phyloP scores from a whole-genome alignment of 2,329 filamentous ascomycete genomes.

The Canariomyces notabilis region DNA sequence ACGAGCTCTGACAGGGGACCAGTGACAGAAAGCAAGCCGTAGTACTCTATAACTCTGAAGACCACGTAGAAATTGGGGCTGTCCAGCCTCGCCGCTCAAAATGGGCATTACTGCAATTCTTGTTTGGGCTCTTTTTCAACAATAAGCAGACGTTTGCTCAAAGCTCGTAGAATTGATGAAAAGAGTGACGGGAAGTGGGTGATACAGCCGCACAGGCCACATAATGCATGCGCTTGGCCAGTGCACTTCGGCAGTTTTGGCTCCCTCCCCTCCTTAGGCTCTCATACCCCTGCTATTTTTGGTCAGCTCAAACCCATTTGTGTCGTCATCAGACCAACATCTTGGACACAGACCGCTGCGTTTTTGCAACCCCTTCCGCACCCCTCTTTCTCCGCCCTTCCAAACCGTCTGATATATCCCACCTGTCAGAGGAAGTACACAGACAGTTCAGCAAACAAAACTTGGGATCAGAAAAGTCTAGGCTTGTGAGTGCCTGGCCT shows the following conservation, averaged over 20 bases:
- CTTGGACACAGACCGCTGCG: conserved; percentile 14
- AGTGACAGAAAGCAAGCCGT: too few relatives aligned
- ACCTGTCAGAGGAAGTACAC: not conserved
- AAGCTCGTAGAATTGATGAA: too few relatives aligned
- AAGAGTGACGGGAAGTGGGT: too few relatives aligned
- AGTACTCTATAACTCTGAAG: too few relatives aligned
- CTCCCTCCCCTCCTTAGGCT: not conserved
- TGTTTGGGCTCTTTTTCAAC: too few relatives aligned
- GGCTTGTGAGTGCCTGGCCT: not conserved
- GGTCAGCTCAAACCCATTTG: conserved; percentile 1
- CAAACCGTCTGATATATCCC: conserved; percentile 3
- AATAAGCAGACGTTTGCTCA: too few relatives aligned
- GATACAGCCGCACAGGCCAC: too few relatives aligned
- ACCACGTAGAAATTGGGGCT: too few relatives aligned
- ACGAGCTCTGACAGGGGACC: too few relatives aligned
- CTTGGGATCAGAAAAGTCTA: not conserved
- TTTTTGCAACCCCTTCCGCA: conserved; percentile 5
- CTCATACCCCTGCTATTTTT: conserved; percentile 3
- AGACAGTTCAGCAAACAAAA: not conserved
- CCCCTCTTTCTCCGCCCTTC: conserved; percentile 4
- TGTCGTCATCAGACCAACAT: conserved; percentile 27
- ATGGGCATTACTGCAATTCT: too few relatives aligned
- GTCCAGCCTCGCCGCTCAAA: too few relatives aligned
- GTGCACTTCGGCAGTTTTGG: not conserved
- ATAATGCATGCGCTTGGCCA: too few relatives aligned